A percentile compares a stretch with the other conserved stretches of the same genome.
These are phyloP conservation scores for Aspergillus taichungensis DNA, from an alignment of 495 filamentous ascomycete species.

Conservation along the genomic window DNA sequence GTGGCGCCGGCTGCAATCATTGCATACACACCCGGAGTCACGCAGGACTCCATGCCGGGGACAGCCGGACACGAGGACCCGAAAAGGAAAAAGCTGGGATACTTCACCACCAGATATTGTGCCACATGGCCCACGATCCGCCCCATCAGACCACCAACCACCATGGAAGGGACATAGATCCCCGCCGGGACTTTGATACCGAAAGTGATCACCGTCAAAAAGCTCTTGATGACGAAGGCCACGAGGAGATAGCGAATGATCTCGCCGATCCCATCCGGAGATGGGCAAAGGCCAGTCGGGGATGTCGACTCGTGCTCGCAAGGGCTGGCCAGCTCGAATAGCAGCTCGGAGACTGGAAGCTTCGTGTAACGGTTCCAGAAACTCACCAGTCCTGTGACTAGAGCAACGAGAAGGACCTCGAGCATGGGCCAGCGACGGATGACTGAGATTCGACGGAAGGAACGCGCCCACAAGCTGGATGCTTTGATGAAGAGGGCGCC, in stretches of 20 bases:
- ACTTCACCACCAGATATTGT: slow-evolving; percentile 70
- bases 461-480: slow-evolving; percentile 75
- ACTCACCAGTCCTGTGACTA: slow-evolving; percentile 72
- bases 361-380: slow-evolving; percentile 95
- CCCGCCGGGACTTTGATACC: slow-evolving; percentile 93
- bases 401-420: slow-evolving; percentile 80
- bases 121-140: slow-evolving; percentile 79
- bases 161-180: slow-evolving; percentile 98
- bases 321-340: slow-evolving; percentile 83
- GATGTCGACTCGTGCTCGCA: slow-evolving; percentile 57
- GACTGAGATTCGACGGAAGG: slow-evolving; percentile 68
- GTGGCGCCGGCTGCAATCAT: slow-evolving; percentile 91
- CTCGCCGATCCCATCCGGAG: slow-evolving; percentile 61
- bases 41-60: slow-evolving; percentile 67
- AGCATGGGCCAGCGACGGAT: slow-evolving; percentile 81
- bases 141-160: slow-evolving; percentile 89
- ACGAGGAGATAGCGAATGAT: slow-evolving; percentile 59
- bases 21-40: slow-evolving; percentile 92
- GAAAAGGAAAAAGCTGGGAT: slow-evolving; percentile 65
- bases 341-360: slow-evolving; percentile 78
- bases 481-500: slow-evolving; percentile 97
- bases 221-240: slow-evolving; percentile 82
- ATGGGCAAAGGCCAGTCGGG: slow-evolving; percentile 66
- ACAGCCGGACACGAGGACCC: slow-evolving; percentile 55
- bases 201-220: slow-evolving; percentile 82